Evolutionary conservation across 495 filamentous ascomycete species (phyloP).

Genomic region (Neurospora sp.): DNA sequence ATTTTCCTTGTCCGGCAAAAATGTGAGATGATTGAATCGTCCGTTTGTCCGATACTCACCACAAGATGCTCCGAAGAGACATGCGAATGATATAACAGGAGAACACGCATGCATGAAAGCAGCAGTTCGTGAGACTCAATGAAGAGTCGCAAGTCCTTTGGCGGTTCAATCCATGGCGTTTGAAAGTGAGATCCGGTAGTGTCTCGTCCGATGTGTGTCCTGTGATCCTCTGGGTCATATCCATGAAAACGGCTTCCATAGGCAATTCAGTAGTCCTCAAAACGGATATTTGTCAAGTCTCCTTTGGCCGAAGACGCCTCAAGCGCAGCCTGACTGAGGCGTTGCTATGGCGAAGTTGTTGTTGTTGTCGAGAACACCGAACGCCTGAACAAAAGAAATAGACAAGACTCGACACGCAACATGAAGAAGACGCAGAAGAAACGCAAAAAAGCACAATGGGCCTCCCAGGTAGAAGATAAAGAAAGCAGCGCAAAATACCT

Average conservation of each 20-base stretch:
- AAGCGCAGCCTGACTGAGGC: neutral
- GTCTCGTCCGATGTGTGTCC: neutral
- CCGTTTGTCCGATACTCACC: neutral
- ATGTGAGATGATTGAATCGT: neutral
- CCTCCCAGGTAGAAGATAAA: slow-evolving; percentile 21
- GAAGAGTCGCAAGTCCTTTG: neutral
- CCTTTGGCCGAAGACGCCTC: neutral
- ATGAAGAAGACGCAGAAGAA: slow-evolving; percentile 7
- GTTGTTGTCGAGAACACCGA: neutral
- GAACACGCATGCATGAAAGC: neutral
- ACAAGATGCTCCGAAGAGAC: neutral
- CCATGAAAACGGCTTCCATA: neutral
- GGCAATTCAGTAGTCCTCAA: neutral
- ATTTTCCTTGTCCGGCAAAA: neutral
- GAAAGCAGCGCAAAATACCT: slow-evolving; percentile 38
- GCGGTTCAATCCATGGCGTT: neutral
- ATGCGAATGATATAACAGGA: neutral
- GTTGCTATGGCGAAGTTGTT: neutral
- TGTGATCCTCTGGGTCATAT: neutral
- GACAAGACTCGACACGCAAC: slow-evolving; percentile 20
- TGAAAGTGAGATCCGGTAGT: neutral
- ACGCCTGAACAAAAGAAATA: slow-evolving; percentile 3
- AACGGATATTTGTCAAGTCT: neutral
- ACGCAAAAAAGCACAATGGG: slow-evolving; percentile 19
- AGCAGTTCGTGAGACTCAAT: neutral